Evolutionary conservation across 2,329 filamentous ascomycete genomes (phyloP).

Genomic region (Botrytis fragariae): DNA sequence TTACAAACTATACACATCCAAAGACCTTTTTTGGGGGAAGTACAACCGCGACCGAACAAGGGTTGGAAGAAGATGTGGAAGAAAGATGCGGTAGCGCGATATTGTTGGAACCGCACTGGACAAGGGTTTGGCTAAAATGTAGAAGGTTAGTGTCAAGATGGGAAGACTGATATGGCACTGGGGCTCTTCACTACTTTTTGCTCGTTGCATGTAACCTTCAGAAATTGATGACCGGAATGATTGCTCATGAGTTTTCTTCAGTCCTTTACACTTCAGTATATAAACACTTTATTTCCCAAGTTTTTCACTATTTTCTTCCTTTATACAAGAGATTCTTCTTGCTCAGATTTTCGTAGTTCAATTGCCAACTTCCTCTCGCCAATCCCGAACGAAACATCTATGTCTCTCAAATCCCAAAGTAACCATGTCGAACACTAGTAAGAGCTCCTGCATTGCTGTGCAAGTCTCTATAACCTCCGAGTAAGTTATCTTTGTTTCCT

Average conservation of each 20-base stretch:
- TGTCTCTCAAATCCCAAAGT: no score
- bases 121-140: no score
- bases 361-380: background rate
- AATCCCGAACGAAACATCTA: background rate
- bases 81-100: no score
- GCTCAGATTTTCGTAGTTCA: background rate
- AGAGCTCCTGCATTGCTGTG: background rate
- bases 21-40: no score
- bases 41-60: no score
- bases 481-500: background rate
- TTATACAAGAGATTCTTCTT: background rate
- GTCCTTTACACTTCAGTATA: background rate
- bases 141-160: no score
- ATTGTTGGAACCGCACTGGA: no score
- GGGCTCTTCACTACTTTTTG: no score
- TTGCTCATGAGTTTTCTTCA: background rate
- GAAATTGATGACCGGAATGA: background rate
- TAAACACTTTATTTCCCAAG: background rate
- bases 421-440: background rate
- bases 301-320: background rate
- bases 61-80: no score
- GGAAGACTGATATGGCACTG: no score
- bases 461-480: background rate
- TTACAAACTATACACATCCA: no score
- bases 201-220: background rate